Base-by-base conservation (phyloP, 2,329 filamentous ascomycete species). In the Colletotrichum kahawae region DNA sequence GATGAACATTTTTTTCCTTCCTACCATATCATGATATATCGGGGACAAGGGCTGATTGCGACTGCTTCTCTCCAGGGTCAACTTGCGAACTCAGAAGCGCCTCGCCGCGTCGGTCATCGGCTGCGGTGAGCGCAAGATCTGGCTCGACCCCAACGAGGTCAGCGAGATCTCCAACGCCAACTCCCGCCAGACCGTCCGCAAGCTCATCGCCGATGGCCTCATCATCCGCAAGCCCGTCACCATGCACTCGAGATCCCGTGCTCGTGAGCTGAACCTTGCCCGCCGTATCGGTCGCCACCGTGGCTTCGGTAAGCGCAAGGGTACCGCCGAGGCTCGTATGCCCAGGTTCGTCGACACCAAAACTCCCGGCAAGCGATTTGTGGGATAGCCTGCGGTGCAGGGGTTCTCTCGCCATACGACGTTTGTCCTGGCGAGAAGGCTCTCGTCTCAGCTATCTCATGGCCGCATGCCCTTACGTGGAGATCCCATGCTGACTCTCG, bases 291-390 rank as follows among this genome's bases (percentile, higher is more conserved):
- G 97, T 86, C 93, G 97, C 90, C 97, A 99, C 93, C 94, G 97
- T 89, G 97, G 97, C 87, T 98, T 98, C 91, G 97, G 97, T 95
- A 99, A 99, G 95, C 95, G 97, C 90, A 99, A 99, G 96, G 97
- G 97, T 98, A 98, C 97, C 85, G 95, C 95, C 87, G 96, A 99
- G 87, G 96, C 97, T 87, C 95, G 97, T 93, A 99, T 99, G 97
- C 96, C 96, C 86, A 94, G 93, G 95, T 97, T 94, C 87, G 94
- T 85, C 79, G 77, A 70, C 71, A 31, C 65, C 65, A 51, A 62
- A n/a, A 36, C 31, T 38, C 51, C 27, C 59, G 36, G 18, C 65
- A n/a, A 36, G 51, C 18, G 59, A 62, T 27, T 18, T 21, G 67
- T 36, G 33, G n/a, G 36, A 18, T 29, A 31, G 60, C 16, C 14